A percentile compares a stretch with the other conserved stretches of the same genome.
phyloP scores from a whole-genome alignment of 1,139 yeast genomes.

The Kodamaea sp. region DNA sequence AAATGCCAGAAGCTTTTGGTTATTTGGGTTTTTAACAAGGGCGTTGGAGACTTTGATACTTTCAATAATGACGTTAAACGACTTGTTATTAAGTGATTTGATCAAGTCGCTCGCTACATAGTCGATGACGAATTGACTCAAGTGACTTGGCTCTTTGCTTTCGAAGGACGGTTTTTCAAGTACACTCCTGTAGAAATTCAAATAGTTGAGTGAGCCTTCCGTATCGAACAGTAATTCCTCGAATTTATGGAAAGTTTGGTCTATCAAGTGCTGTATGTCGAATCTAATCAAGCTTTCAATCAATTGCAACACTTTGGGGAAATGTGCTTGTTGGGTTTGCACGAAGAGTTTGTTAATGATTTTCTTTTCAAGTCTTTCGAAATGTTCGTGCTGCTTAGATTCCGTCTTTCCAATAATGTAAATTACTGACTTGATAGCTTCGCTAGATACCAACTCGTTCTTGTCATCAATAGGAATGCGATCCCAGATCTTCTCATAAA shows the following conservation, averaged over 20 bases:
- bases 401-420: constrained; percentile 24
- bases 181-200: constrained; percentile 29
- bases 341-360: constrained; percentile 22
- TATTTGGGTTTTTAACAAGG: constrained; percentile 28
- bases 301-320: constrained; percentile 27
- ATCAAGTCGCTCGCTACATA: constrained; percentile 46
- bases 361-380: constrained; percentile 20
- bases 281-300: constrained; percentile 31
- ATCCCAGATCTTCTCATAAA: constrained; percentile 10
- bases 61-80: constrained; percentile 50
- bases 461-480: constrained; percentile 34
- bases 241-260: constrained; percentile 16
- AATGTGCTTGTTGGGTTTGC: constrained; percentile 21
- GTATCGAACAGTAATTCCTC: constrained; percentile 20
- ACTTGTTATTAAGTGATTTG: constrained; percentile 36
- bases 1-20: constrained; percentile 3
- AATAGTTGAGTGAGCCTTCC: constrained; percentile 26
- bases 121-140: constrained; percentile 16
- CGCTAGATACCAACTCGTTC: constrained; percentile 42
- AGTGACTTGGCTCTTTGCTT: constrained; percentile 12
- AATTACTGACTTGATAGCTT: constrained; percentile 35
- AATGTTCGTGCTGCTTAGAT: constrained; percentile 10
- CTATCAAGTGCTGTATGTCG: constrained; percentile 7
- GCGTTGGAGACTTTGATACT: constrained; percentile 45
- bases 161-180: constrained; percentile 17